Evolutionary conservation across 2,329 filamentous ascomycete genomes (phyloP).

Genomic region (Ascochyta koolunga): DNA sequence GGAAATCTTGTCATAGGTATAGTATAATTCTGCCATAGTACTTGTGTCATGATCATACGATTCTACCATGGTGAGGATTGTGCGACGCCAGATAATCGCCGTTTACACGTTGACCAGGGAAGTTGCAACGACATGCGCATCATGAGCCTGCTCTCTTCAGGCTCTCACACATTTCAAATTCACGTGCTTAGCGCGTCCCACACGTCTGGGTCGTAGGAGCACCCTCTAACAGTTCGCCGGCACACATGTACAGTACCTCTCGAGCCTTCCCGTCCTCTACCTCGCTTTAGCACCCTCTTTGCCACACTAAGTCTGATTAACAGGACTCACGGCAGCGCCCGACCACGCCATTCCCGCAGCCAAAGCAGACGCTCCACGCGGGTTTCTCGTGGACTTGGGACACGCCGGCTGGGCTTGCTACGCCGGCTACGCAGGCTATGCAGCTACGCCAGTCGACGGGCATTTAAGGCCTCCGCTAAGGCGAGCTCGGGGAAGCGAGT

Average conservation of each 20-base stretch:
- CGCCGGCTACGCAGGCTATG: too few relatives aligned
- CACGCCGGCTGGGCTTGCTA: constrained; percentile 9
- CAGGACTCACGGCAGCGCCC: not conserved
- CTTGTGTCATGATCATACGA: constrained; percentile 15
- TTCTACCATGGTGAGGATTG: constrained; percentile 1
- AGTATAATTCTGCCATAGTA: not conserved
- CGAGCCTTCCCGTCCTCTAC: constrained; percentile 11
- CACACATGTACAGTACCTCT: not conserved
- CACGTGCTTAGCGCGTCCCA: constrained; percentile 15
- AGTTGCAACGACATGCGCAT: constrained; percentile 3
- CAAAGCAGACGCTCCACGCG: constrained; percentile 12
- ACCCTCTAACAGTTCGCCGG: constrained; percentile 11
- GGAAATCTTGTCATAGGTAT: constrained; percentile 6
- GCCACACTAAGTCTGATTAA: constrained; percentile 10
- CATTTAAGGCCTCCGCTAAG: constrained; percentile 10
- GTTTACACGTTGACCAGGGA: constrained; percentile 4
- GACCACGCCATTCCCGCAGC: constrained; percentile 14
- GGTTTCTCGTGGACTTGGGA: constrained; percentile 11
- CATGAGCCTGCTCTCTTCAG: constrained; percentile 5
- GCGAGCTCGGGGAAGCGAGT: constrained; percentile 16
- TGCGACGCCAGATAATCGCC: constrained; percentile 15
- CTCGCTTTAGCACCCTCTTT: constrained; percentile 10
- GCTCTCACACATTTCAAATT: constrained; percentile 14
- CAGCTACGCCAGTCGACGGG: not conserved
- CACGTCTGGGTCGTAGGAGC: constrained; percentile 16